These are phyloP conservation scores for Colletotrichum sp. DNA, from an alignment of 2,329 filamentous ascomycete genomes.

Conservation along the genomic window DNA sequence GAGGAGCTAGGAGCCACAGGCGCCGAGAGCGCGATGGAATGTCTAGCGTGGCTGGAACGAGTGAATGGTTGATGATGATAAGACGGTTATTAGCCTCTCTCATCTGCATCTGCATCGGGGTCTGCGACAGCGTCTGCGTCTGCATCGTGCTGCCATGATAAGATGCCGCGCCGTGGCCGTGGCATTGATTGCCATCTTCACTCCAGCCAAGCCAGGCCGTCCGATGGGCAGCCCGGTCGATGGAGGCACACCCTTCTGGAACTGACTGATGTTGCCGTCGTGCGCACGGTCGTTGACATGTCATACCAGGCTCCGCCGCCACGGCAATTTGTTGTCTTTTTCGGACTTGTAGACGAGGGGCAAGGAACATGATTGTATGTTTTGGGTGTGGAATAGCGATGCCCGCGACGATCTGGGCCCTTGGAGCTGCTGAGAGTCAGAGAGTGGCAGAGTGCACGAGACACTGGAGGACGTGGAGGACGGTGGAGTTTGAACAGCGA, in stretches of 20 bases:
- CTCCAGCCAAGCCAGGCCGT: not conserved
- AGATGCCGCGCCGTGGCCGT: not conserved
- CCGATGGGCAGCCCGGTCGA: not conserved
- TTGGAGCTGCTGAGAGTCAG: not conserved
- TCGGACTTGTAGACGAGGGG: not conserved
- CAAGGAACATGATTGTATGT: not conserved
- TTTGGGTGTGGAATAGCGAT: not conserved
- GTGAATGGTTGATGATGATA: not conserved
- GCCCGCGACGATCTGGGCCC: conserved; percentile 10
- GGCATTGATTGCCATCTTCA: not conserved
- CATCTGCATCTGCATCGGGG: not conserved
- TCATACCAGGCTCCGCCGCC: not conserved
- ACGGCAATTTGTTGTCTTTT: not conserved
- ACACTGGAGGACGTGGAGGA: not conserved
- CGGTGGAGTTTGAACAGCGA: not conserved
- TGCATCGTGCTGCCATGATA: conserved; percentile 5
- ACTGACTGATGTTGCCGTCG: not conserved
- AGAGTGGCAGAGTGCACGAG: not conserved
- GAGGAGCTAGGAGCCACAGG: not conserved
- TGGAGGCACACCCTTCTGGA: not conserved
- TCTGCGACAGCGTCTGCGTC: not conserved
- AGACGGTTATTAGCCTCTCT: not conserved
- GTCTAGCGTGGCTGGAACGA: not conserved
- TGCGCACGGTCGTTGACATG: conserved; percentile 6
- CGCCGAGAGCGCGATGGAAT: conserved; percentile 6